These are phyloP conservation scores for Saccharomycopsis phalli DNA, from an alignment of 1,139 yeast genomes.

Conservation along the genomic window DNA sequence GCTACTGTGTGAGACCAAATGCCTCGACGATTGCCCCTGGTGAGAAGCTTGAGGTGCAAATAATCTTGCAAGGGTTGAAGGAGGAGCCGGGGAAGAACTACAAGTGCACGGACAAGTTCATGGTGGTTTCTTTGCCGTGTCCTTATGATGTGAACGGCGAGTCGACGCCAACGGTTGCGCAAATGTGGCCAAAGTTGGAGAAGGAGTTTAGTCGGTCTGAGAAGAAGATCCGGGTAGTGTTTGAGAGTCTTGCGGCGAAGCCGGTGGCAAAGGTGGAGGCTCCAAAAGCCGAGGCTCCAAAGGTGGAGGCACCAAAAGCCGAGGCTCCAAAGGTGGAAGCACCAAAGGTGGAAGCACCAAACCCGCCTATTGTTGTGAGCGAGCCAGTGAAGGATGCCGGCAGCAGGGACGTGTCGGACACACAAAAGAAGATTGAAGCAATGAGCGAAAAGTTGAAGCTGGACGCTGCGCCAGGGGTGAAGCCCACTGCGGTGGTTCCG, in stretches of 20 bases:
- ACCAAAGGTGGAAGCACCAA: background rate
- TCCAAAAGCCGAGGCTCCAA: constrained; percentile 20
- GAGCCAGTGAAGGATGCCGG: constrained; percentile 20
- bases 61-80: constrained; percentile 76
- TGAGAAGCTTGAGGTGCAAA: constrained; percentile 59
- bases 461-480: constrained; percentile 18
- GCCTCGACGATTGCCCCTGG: constrained; percentile 78
- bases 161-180: constrained; percentile 43
- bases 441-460: constrained; percentile 38
- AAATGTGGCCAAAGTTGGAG: constrained; percentile 67
- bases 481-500: constrained; percentile 8
- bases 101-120: constrained; percentile 86
- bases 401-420: constrained; percentile 31
- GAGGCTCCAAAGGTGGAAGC: constrained; percentile 10
- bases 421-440: constrained; percentile 35
- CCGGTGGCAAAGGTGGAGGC: constrained; percentile 19
- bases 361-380: constrained; percentile 2
- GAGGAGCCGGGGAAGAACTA: constrained; percentile 65
- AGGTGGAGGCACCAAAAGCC: constrained; percentile 20
- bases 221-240: constrained; percentile 73
- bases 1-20: constrained; percentile 91
- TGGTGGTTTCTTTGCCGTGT: constrained; percentile 79
- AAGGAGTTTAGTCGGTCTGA: constrained; percentile 54
- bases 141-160: constrained; percentile 38
- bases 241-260: constrained; percentile 27